Evolutionary conservation across 208 protist genomes (phyloP).

Genomic region (Leptomonas seymouri): DNA sequence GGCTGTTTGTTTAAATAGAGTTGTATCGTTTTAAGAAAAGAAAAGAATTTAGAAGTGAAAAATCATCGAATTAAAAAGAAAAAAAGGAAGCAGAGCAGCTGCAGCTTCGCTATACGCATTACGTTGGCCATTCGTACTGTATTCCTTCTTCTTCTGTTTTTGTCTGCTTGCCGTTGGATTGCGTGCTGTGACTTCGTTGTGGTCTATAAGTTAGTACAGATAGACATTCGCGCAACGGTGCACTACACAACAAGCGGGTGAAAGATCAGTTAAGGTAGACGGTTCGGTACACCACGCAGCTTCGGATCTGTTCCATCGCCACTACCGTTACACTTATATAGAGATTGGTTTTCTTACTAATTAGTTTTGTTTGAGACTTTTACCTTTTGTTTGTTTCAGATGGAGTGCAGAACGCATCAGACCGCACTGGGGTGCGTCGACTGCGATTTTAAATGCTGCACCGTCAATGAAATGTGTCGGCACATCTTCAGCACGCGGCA

Average conservation of each 20-base stretch:
- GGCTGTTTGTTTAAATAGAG: no score
- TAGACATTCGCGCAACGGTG: not conserved
- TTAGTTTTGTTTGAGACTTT: not conserved
- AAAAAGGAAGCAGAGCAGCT: no score
- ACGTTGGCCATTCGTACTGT: not conserved
- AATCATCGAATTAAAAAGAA: not conserved
- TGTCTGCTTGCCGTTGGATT: not conserved
- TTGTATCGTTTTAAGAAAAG: no score
- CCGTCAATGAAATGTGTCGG: slow-evolving; percentile 34
- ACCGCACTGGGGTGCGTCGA: slow-evolving; percentile 31
- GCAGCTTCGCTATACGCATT: not conserved
- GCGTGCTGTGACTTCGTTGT: not conserved
- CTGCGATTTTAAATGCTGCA: slow-evolving; percentile 38
- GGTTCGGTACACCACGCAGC: not conserved
- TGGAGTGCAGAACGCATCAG: slow-evolving; percentile 4
- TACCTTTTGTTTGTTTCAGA: slow-evolving; percentile 11
- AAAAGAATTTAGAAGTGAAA: not conserved
- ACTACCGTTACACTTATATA: not conserved
- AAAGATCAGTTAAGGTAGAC: no score
- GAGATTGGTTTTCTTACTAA: not conserved
- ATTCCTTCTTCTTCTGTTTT: slow-evolving; percentile 23
- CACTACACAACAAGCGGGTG: no score
- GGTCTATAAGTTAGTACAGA: not conserved
- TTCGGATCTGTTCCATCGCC: not conserved
- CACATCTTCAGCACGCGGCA: slow-evolving; percentile 46